phyloP scores from a whole-genome alignment of 768 basidiomycete genomes.

The Trametes gibbosa region DNA sequence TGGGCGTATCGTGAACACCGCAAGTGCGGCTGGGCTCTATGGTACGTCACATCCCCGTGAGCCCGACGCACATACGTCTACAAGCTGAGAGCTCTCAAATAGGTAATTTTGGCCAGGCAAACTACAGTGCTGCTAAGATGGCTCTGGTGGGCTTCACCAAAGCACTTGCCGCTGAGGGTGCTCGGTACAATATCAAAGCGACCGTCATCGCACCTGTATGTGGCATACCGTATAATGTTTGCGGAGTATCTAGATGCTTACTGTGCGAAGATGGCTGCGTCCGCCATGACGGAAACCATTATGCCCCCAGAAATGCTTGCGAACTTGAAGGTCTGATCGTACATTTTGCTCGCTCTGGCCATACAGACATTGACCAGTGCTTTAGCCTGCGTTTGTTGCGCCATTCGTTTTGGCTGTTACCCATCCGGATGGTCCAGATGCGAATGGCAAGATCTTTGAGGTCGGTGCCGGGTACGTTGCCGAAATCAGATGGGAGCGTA shows the following conservation, averaged over 20 bases:
- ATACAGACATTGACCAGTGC: background rate
- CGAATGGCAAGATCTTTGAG: constrained; percentile 83
- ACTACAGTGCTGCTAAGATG: constrained; percentile 99
- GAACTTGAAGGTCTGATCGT: constrained; percentile 61
- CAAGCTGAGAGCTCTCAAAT: background rate
- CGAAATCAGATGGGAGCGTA: constrained; percentile 92
- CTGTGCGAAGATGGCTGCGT: constrained; percentile 77
- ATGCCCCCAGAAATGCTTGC: constrained; percentile 93
- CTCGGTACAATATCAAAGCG: constrained; percentile 84
- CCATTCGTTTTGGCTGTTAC: constrained; percentile 88
- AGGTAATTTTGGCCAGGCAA: constrained; percentile 97
- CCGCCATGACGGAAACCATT: constrained; percentile 91
- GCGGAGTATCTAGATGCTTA: background rate
- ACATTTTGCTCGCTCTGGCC: no score
- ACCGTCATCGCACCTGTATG: constrained; percentile 88
- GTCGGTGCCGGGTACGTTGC: constrained; percentile 90
- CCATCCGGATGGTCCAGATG: constrained; percentile 80
- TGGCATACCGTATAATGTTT: background rate
- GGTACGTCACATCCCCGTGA: constrained; percentile 43
- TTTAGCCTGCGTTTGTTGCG: constrained; percentile 85
- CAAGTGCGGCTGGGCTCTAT: constrained; percentile 92
- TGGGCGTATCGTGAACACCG: constrained; percentile 91
- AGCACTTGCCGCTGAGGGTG: constrained; percentile 89
- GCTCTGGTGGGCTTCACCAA: constrained; percentile 90
- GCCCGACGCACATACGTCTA: background rate